Base-by-base conservation (phyloP, 257 asterid species). In the Lantana camara region DNA sequence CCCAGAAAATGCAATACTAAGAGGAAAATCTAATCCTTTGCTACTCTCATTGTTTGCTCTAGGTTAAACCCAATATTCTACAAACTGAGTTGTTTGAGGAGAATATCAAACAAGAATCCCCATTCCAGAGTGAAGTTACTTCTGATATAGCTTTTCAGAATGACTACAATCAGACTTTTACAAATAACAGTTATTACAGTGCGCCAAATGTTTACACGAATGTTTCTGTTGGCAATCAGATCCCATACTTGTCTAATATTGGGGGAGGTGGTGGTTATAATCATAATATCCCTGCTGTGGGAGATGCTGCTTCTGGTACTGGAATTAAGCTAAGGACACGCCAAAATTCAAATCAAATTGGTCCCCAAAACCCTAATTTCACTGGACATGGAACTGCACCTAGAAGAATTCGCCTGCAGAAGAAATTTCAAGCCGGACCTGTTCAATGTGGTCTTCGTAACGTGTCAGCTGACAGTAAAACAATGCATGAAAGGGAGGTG, bases 341-440 rank as follows among this genome's bases (percentile, higher is more conserved):
- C 24, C 76, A 22, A 40, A 19, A 8, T 37, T 76, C 63, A 24
- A 77, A 53, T 20, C 73, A 48, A 57, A 22, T 69, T 7, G 44
- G 11, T 38, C 48, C 37, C 14, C 71, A 60, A 34, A 69, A 49
- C 44, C 5, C 32, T 27, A 27, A 27, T 5, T 6, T 57, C 21
- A 54, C 42, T 16, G 27, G 35, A 0, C 95, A 80, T n/a, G 99
- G 99, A 63, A 76, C 79, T 60, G 96, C 96, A 20, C 65, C 74
- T 2, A 83, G 79, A 82, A 91, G 97, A 80, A 37, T 94, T 38
- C 96, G 88, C 46, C 62, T 88, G 40, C 75, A 66, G 74, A 52
- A 14, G 80, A 83, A 70, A 54, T 72, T 74, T 45, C 82, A 85
- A 73, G 78, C 72, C 57, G 97, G 94, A 49, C 72, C 87, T 7